Conservation (phyloP, 768 basidiomycete species). For the Clitopilus passeckerianus region DNA sequence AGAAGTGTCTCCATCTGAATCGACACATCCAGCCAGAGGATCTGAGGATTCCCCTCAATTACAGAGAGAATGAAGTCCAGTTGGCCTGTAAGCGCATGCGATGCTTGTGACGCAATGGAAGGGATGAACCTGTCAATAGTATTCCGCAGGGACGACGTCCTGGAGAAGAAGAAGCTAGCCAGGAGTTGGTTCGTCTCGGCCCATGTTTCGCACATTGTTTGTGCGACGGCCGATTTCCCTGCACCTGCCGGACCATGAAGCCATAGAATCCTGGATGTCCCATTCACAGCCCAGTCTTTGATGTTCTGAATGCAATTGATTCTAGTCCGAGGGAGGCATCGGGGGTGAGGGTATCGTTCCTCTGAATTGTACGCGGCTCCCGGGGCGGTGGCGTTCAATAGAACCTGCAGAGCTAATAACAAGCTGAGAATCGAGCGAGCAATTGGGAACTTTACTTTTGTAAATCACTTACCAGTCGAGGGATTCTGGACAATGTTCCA, state of each 20-base stretch:
- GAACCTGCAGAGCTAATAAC: not conserved
- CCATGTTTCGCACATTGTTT: not conserved
- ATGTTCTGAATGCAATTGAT: not conserved
- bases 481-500: too few species aligned
- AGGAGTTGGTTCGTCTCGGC: not conserved
- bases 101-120: not conserved
- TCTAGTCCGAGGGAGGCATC: not conserved
- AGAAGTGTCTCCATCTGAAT: not conserved
- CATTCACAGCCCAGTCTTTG: not conserved
- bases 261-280: not conserved
- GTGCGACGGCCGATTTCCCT: not conserved
- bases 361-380: not conserved
- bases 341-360: not conserved
- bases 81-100: not conserved
- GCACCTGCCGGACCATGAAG: not conserved
- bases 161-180: not conserved
- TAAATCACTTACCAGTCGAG: too few species aligned
- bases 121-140: not conserved
- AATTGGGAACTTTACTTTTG: too few species aligned
- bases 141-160: not conserved
- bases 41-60: not conserved
- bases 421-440: too few species aligned
- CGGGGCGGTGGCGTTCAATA: not conserved
- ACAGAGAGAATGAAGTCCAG: not conserved
- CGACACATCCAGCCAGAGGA: not conserved